Conservation (phyloP, 2,329 filamentous ascomycete species). For the Aspergillus versicolor region DNA sequence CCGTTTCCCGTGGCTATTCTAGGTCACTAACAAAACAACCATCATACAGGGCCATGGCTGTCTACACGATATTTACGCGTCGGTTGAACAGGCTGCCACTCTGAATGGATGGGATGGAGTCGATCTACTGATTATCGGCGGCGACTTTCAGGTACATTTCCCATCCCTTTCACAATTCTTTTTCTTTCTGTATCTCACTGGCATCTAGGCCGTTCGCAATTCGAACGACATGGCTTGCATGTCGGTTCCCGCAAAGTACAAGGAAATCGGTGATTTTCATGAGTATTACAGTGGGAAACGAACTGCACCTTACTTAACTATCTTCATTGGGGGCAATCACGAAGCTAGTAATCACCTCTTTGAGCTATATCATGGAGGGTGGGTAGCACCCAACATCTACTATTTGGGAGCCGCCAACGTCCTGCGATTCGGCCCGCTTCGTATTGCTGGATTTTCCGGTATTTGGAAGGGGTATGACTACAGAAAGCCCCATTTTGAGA, state of each 20-base stretch:
- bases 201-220: conserved; percentile 74
- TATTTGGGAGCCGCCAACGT: conserved; percentile 94
- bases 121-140: conserved; percentile 90
- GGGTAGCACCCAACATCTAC: conserved; percentile 96
- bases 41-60: conserved; percentile 76
- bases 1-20: not conserved
- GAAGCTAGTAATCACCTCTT: conserved; percentile 87
- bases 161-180: not conserved
- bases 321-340: conserved; percentile 94
- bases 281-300: conserved; percentile 83
- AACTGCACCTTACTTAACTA: conserved; percentile 79
- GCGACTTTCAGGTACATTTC: conserved; percentile 77
- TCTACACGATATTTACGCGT: conserved; percentile 85
- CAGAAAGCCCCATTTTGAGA: conserved; percentile 76
- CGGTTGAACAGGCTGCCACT: conserved; percentile 67
- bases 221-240: conserved; percentile 83
- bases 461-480: conserved; percentile 96
- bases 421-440: conserved; percentile 74
- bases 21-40: conserved; percentile 12
- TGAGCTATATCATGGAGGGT: conserved; percentile 94
- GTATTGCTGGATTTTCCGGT: conserved; percentile 86
- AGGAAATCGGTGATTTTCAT: conserved; percentile 85
- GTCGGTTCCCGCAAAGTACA: conserved; percentile 85
- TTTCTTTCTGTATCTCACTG: conserved; percentile 11
- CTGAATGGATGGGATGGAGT: conserved; percentile 75